These are phyloP conservation scores for Piper betle DNA, from an alignment of 164 flowering plant species.

Conservation along the genomic window DNA sequence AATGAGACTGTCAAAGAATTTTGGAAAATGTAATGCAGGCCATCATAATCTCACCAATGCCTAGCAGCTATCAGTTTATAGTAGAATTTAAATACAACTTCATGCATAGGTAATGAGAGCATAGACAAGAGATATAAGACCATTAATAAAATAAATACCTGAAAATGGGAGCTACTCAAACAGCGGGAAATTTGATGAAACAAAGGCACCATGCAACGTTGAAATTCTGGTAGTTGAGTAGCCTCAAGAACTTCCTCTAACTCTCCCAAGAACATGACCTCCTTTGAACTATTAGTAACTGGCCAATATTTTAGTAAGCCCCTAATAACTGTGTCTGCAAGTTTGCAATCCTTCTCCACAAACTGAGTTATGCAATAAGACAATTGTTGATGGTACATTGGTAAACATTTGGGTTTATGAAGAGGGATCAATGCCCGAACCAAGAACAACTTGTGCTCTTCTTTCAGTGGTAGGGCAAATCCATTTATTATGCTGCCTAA, in stretches of 20 bases:
- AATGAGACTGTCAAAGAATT: too few relatives aligned
- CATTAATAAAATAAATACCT: constrained; percentile 23
- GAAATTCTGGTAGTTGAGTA: constrained; percentile 54
- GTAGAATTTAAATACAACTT: too few relatives aligned
- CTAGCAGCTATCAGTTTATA: too few relatives aligned
- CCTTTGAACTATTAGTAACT: constrained; percentile 5
- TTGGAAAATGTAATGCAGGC: too few relatives aligned
- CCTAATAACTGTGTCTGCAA: constrained; percentile 67
- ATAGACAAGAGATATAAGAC: too few relatives aligned
- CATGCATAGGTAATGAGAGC: too few relatives aligned
- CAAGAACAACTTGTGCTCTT: constrained; percentile 75
- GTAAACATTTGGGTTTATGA: constrained; percentile 73
- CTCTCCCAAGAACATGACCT: constrained; percentile 68
- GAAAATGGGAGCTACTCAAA: constrained; percentile 66
- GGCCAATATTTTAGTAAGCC: constrained; percentile 20
- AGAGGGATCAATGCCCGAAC: constrained; percentile 63
- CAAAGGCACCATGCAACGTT: constrained; percentile 68
- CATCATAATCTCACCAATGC: too few relatives aligned
- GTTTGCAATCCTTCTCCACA: constrained; percentile 85
- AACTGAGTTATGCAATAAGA: constrained; percentile 75
- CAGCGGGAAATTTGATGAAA: constrained; percentile 55
- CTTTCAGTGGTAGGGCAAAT: constrained; percentile 81
- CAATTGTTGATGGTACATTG: constrained; percentile 72
- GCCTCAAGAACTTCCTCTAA: constrained; percentile 74
- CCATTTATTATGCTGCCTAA: constrained; percentile 79